Evolutionary conservation across 805 yeast species (phyloP).

Genomic region (Isabelozyma rhagii): DNA sequence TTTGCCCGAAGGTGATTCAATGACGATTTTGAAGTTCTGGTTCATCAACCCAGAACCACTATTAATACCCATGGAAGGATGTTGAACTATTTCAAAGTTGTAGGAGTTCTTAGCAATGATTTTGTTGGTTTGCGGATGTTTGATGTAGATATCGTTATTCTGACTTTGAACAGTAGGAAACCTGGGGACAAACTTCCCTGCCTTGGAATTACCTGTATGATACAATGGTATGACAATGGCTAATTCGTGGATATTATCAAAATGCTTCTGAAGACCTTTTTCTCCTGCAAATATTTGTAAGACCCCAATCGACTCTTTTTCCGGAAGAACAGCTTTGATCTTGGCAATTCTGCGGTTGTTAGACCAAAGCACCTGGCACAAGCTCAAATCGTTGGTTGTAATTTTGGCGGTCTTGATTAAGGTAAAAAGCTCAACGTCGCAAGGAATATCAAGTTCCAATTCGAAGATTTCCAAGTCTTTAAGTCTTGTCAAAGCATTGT

Average conservation of each 20-base stretch:
- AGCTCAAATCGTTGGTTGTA: conserved; percentile 49
- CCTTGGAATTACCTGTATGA: conserved; percentile 64
- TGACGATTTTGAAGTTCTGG: conserved; percentile 55
- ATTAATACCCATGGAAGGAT: conserved; percentile 52
- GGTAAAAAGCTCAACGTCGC: conserved; percentile 64
- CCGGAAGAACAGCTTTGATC: conserved; percentile 79
- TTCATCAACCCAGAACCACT: conserved; percentile 29
- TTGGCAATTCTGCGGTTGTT: conserved; percentile 62
- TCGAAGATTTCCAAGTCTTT: conserved; percentile 78
- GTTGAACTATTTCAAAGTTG: conserved; percentile 60
- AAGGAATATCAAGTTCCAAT: conserved; percentile 69
- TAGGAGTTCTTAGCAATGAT: conserved; percentile 58
- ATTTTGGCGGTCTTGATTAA: conserved; percentile 51
- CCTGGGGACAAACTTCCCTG: conserved; percentile 65
- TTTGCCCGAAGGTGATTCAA: conserved; percentile 85
- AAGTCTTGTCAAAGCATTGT: conserved; percentile 71
- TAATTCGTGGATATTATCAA: conserved; percentile 62
- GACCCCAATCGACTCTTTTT: conserved; percentile 63
- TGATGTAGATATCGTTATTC: conserved; percentile 73
- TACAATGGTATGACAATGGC: conserved; percentile 71
- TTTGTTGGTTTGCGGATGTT: conserved; percentile 76
- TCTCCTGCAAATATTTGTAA: conserved; percentile 72
- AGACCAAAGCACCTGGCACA: conserved; percentile 79
- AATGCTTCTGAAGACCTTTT: conserved; percentile 55
- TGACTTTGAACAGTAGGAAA: conserved; percentile 70